These are phyloP conservation scores for Fusarium phyllophilum DNA, from an alignment of 2,329 filamentous ascomycete species.

Conservation along the genomic window DNA sequence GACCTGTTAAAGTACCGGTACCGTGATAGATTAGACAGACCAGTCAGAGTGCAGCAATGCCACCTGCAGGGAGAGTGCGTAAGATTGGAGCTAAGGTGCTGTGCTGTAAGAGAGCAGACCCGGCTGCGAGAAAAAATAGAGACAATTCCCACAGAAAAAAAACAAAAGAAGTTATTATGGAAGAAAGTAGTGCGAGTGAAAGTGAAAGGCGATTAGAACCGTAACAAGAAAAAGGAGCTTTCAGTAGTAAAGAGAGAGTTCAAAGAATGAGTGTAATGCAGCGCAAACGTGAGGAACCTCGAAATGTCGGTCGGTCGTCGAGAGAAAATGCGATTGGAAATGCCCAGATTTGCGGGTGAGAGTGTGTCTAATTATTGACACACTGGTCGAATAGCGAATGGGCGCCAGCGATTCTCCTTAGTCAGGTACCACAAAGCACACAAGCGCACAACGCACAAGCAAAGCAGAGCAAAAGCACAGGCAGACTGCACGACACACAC, in stretches of 20 bases:
- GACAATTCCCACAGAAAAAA: conserved; percentile 26
- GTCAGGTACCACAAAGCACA: conserved; percentile 20
- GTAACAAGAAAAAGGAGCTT: neutral
- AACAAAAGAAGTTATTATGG: neutral
- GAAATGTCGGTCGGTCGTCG: conserved; percentile 19
- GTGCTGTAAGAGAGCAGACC: conserved; percentile 36
- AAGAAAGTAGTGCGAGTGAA: neutral
- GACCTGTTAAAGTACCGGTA: conserved; percentile 29
- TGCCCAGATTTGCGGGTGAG: conserved; percentile 29
- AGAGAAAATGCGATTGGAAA: conserved; percentile 25
- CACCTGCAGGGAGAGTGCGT: conserved; percentile 38
- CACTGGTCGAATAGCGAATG: conserved; percentile 12
- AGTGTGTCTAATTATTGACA: conserved; percentile 37
- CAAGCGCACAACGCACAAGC: conserved; percentile 26
- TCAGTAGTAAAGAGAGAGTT: neutral
- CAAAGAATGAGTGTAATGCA: conserved; percentile 25
- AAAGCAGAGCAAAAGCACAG: conserved; percentile 16
- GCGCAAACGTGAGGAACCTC: conserved; percentile 4
- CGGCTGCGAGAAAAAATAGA: conserved; percentile 40
- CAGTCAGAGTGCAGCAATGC: conserved; percentile 38
- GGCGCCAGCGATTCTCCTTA: conserved; percentile 21
- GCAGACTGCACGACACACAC: conserved; percentile 29
- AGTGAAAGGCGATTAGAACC: neutral
- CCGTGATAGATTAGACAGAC: conserved; percentile 37
- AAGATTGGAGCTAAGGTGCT: conserved; percentile 36